Percentiles rank a stretch among this genome's conserved stretches.
Conservation (phyloP, 257 asterid species). For the Eucommia ulmoides region DNA sequence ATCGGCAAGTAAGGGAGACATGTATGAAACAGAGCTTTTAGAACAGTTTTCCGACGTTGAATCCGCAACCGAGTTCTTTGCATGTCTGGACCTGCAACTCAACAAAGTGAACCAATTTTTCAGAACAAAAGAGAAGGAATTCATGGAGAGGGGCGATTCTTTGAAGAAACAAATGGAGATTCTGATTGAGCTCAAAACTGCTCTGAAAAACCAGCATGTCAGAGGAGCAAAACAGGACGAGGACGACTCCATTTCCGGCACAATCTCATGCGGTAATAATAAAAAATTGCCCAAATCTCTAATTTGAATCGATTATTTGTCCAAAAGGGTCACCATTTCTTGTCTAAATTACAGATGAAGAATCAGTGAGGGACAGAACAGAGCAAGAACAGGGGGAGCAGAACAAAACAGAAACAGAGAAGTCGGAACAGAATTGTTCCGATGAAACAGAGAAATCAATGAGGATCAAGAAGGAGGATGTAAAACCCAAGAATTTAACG, state of each 20-base stretch:
- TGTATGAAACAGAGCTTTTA: conserved; percentile 68
- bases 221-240: conserved; percentile 34
- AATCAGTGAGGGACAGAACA: conserved; percentile 23
- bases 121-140: conserved; percentile 63
- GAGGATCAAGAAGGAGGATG: conserved; percentile 33
- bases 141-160: conserved; percentile 62
- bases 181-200: conserved; percentile 55
- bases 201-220: conserved; percentile 23
- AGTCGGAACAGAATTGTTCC: conserved; percentile 20
- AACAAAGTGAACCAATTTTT: conserved; percentile 85
- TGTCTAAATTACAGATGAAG: conserved; percentile 43
- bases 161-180: conserved; percentile 75
- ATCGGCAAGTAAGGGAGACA: conserved; percentile 36
- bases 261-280: conserved; percentile 75
- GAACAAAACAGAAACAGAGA: conserved; percentile 26
- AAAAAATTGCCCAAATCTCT: too few relatives aligned
- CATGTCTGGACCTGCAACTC: conserved; percentile 63
- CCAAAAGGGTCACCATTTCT: too few relatives aligned
- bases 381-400: conserved; percentile 39
- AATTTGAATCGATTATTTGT: too few relatives aligned
- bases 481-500: conserved; percentile 29
- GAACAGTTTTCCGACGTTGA: conserved; percentile 62
- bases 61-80: conserved; percentile 58
- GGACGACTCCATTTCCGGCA: conserved; percentile 60
- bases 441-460: conserved; percentile 28